Evolutionary conservation across 441 rosid species (phyloP).

Genomic region (Pelargonium myrrhifolium): DNA sequence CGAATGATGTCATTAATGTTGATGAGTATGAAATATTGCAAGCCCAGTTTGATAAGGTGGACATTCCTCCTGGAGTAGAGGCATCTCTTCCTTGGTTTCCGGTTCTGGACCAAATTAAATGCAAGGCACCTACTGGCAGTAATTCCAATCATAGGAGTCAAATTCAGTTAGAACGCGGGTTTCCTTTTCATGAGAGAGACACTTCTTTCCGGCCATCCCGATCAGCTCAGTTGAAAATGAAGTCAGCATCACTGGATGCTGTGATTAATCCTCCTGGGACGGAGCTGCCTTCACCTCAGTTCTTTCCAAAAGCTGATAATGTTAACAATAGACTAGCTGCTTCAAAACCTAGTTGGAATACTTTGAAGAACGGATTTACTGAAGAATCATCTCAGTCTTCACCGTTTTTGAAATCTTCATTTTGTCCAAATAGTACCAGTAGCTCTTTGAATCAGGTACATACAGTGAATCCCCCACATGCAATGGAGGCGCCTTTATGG

Average conservation of each 20-base stretch:
- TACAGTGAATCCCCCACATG: slow-evolving; percentile 15
- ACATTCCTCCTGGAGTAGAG: slow-evolving; percentile 78
- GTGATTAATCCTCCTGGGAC: slow-evolving; percentile 20
- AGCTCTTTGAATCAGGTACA: slow-evolving; percentile 16
- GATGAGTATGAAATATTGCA: slow-evolving; percentile 49
- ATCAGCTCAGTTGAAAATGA: slow-evolving; percentile 20
- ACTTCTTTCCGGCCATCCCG: slow-evolving; percentile 16
- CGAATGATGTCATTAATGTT: slow-evolving; percentile 29
- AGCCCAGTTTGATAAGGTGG: slow-evolving; percentile 55
- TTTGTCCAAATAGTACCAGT: slow-evolving; percentile 27
- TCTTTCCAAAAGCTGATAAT: slow-evolving; percentile 16
- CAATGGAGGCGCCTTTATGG: slow-evolving; percentile 17
- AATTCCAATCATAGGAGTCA: slow-evolving; percentile 14
- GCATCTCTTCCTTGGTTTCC: slow-evolving; percentile 55
- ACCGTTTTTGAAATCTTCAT: slow-evolving; percentile 15
- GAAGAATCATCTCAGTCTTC: slow-evolving; percentile 14
- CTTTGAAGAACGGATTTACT: slow-evolving; percentile 20
- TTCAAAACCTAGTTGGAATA: slow-evolving; percentile 21
- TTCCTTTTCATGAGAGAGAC: slow-evolving; percentile 14
- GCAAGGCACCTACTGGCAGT: slow-evolving; percentile 23
- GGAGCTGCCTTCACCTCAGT: slow-evolving; percentile 22
- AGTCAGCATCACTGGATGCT: slow-evolving; percentile 19
- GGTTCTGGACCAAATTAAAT: slow-evolving; percentile 22
- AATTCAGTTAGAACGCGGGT: not conserved
- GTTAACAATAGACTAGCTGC: slow-evolving; percentile 23